Percentiles rank a stretch among this genome's conserved stretches.
phyloP scores from a whole-genome alignment of 2,329 filamentous ascomycete genomes.

The Beauveria australis region DNA sequence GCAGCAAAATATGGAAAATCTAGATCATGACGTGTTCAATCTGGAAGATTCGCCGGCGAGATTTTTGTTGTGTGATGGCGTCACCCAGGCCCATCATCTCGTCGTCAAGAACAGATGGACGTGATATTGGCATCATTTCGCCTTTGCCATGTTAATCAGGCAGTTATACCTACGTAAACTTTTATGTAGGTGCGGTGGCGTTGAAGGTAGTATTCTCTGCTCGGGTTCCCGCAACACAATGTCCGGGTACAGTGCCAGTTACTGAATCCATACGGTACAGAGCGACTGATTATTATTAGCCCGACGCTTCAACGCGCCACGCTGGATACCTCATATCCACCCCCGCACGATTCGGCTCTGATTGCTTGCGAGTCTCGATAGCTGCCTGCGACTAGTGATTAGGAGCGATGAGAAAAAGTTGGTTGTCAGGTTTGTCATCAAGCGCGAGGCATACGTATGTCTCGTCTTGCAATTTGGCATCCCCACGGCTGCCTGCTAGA shows the following conservation, averaged over 20 bases:
- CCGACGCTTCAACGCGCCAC: background rate
- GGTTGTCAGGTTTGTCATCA: background rate
- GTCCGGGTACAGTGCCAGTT: background rate
- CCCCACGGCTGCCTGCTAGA: background rate
- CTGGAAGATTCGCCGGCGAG: background rate
- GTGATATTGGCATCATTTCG: too few relatives aligned
- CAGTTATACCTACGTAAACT: too few relatives aligned
- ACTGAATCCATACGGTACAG: background rate
- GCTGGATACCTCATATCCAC: background rate
- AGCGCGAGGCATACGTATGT: background rate
- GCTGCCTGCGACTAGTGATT: background rate
- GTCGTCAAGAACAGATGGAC: too few relatives aligned
- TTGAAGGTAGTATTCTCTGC: background rate
- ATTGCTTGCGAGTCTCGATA: background rate
- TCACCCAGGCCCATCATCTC: too few relatives aligned
- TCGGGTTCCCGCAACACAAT: background rate
- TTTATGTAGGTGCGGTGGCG: too few relatives aligned
- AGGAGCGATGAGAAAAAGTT: background rate
- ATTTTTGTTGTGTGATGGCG: too few relatives aligned
- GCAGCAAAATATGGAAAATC: background rate
- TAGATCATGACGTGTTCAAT: background rate
- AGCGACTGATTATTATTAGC: background rate
- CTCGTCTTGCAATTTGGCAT: background rate
- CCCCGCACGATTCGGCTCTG: slow-evolving; percentile 1
- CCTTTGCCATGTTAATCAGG: too few relatives aligned